Evolutionary conservation across 192 early-diverging fungal genomes (phyloP), one percentile per base, ranked within the genome.

Genomic region (Coemansia nantahalensis): DNA sequence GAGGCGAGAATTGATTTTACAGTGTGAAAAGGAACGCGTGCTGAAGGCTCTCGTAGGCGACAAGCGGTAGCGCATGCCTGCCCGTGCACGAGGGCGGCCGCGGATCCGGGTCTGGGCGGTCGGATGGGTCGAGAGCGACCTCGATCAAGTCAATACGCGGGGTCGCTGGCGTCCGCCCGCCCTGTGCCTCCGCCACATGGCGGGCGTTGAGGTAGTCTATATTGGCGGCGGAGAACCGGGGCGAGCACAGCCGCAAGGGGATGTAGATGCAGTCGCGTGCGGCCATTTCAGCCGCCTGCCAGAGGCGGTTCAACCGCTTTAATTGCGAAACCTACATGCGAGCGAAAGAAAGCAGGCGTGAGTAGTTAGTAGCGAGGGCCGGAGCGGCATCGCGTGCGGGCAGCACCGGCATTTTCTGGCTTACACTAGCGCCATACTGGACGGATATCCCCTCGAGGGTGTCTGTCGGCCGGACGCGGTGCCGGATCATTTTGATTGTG

Each of bases 261-360:
- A 74, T 47, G n/a, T 74, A 74, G 34, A 74, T 34, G n/a, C 46
- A 34, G 26, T 54, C 42, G 38, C 70, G 70, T 4, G 51, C 58
- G 12, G 63, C 54, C 31, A 74, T 56, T 39, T 74, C 70, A 26
- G 38, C 66, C 2, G 63, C 32, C n/a, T 62, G 59, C 70, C 70
- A 74, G 32, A 74, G 59, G 12, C 70, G 62, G 18, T 74, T 74
- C 23, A 74, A 51, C 10, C 70, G 70, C 54, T 67, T 66, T 24
- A 74, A 18, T 21, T 74, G 54, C 37, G 70, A 66, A 14, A 59
- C 45, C 65, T 68, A 68, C 42, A 32, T 9, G 31, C 8, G 10
- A n/a, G n/a, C n/a, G 31, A 32, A 5, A 7, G 26, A 28, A 7
- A 28, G n/a, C n/a, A n/a, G n/a, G n/a, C n/a, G n/a, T n/a, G n/a